Conservation (phyloP, 2,329 filamentous ascomycete species). For the Diaporthe amygdali region DNA sequence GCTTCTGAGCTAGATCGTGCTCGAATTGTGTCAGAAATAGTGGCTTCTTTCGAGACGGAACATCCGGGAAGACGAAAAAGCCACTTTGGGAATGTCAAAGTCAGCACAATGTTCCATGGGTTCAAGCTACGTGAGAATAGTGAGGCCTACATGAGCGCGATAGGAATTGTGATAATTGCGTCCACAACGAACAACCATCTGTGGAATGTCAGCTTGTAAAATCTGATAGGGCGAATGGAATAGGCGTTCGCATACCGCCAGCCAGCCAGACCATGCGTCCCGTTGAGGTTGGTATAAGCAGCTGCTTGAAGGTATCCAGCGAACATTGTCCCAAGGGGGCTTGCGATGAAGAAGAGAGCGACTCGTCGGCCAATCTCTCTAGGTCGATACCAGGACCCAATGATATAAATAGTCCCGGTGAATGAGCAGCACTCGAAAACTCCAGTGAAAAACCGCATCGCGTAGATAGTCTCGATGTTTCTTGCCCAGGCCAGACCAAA, state of each 20-base stretch:
- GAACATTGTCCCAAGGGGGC: constrained; percentile 56
- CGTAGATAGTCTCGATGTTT: background rate
- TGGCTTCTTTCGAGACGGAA: background rate
- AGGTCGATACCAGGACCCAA: constrained; percentile 42
- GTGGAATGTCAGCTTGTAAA: background rate
- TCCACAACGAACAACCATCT: background rate
- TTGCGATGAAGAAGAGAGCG: constrained; percentile 54
- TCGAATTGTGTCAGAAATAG: background rate
- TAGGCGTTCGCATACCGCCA: constrained; percentile 44
- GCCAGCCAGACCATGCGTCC: constrained; percentile 50
- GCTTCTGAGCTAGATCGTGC: background rate
- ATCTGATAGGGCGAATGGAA: background rate
- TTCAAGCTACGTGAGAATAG: background rate
- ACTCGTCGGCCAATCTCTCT: constrained; percentile 50
- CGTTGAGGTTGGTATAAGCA: constrained; percentile 55
- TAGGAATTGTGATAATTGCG: background rate
- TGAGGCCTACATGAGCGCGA: background rate
- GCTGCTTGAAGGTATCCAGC: constrained; percentile 46
- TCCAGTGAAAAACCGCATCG: constrained; percentile 42
- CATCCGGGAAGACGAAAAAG: background rate
- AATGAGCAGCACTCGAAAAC: constrained; percentile 37
- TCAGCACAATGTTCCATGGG: background rate
- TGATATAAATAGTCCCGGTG: constrained; percentile 38
- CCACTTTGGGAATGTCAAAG: background rate
- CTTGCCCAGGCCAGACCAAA: background rate